Evolutionary conservation across 495 filamentous ascomycete genomes (phyloP).

Genomic region (Penicillium cosmopolitanum): DNA sequence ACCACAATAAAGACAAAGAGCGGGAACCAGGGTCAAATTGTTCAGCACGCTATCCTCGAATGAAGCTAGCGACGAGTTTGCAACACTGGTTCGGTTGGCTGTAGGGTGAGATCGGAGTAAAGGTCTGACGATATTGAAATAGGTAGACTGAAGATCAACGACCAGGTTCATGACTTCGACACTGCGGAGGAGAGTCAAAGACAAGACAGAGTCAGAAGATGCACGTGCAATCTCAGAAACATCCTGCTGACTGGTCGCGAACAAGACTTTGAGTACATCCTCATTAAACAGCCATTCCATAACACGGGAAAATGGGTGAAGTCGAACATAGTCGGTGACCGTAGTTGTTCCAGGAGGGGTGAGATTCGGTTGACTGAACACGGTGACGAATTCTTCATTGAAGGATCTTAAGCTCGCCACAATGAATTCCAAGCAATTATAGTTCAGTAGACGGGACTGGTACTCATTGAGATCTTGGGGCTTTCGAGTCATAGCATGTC

Average conservation of each 20-base stretch:
- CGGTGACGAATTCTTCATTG: slow-evolving; percentile 86
- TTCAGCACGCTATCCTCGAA: slow-evolving; percentile 92
- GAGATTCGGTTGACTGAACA: slow-evolving; percentile 74
- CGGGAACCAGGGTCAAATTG: slow-evolving; percentile 72
- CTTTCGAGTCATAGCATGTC: slow-evolving; percentile 67
- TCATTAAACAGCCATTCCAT: slow-evolving; percentile 99
- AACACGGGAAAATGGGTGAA: slow-evolving; percentile 89
- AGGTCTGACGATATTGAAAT: slow-evolving; percentile 82
- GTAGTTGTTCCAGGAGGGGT: slow-evolving; percentile 70
- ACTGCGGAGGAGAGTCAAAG: slow-evolving; percentile 71
- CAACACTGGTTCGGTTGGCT: slow-evolving; percentile 52
- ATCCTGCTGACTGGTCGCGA: slow-evolving; percentile 75
- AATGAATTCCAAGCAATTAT: slow-evolving; percentile 79
- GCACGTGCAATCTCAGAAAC: slow-evolving; percentile 66
- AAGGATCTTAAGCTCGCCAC: slow-evolving; percentile 75
- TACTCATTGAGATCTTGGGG: slow-evolving; percentile 58
- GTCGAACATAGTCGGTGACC: slow-evolving; percentile 72
- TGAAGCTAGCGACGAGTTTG: slow-evolving; percentile 73
- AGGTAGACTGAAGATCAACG: slow-evolving; percentile 86
- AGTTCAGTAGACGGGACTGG: slow-evolving; percentile 70
- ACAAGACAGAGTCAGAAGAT: slow-evolving; percentile 70
- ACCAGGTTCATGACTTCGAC: slow-evolving; percentile 81
- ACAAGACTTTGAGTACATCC: slow-evolving; percentile 77
- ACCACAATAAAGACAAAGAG: slow-evolving; percentile 81
- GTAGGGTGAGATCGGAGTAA: slow-evolving; percentile 62